These are phyloP conservation scores for Protea cynaroides DNA, from an alignment of 164 flowering plant species.

Conservation along the genomic window DNA sequence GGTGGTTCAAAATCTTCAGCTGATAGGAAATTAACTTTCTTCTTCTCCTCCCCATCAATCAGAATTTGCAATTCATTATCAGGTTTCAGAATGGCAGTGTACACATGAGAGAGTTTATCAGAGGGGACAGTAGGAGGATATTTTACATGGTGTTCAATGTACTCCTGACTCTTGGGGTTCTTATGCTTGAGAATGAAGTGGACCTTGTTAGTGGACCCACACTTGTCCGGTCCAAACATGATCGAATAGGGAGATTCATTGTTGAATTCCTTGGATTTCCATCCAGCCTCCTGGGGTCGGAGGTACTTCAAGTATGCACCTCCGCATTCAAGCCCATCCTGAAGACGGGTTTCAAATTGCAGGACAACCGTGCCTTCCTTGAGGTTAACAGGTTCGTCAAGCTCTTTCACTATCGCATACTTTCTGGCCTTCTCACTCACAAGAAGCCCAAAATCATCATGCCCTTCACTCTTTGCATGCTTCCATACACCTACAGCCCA, in stretches of 20 bases:
- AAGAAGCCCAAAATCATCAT: conserved; percentile 93
- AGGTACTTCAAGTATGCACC: conserved; percentile 94
- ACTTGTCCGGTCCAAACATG: conserved; percentile 99
- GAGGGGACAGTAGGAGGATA: conserved; percentile 84
- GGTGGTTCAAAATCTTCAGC: conserved; percentile 86
- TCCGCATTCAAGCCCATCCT: conserved; percentile 95
- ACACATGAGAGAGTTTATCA: conserved; percentile 86
- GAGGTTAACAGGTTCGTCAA: conserved; percentile 56
- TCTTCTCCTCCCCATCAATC: conserved; percentile 92
- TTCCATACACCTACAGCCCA: conserved; percentile 79
- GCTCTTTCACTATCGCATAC: conserved; percentile 89
- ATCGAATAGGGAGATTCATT: conserved; percentile 91
- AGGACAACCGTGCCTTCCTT: conserved; percentile 70
- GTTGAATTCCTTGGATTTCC: conserved; percentile 77
- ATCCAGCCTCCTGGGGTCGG: conserved; percentile 96
- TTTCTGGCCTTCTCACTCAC: conserved; percentile 91
- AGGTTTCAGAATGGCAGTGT: conserved; percentile 78
- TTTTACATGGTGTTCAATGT: conserved; percentile 87
- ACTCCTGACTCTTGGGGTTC: conserved; percentile 88
- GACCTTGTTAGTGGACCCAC: conserved; percentile 92
- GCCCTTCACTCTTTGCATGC: conserved; percentile 88
- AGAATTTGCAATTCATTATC: conserved; percentile 67
- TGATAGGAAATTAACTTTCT: conserved; percentile 68
- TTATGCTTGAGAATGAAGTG: conserved; percentile 94
- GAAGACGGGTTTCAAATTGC: conserved; percentile 88